These are phyloP conservation scores for Citrus sinensis DNA, from an alignment of 345 rosid species.

Conservation along the genomic window DVS_A1.0 CM039165.1:30219001-30219500, in stretches of 20 bases:
- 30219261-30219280: slow-evolving; percentile 21
- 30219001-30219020: too few relatives aligned
- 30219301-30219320: not conserved
- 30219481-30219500: not conserved
- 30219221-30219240: slow-evolving; percentile 18
- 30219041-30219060: not conserved
- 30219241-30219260: slow-evolving; percentile 35
- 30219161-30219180: slow-evolving; percentile 39
- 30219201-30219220: not conserved
- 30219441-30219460: slow-evolving; percentile 11
- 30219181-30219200: slow-evolving; percentile 26
- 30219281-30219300: not conserved
- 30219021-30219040: not conserved
- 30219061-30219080: not conserved
- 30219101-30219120: slow-evolving; percentile 34
- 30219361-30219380: slow-evolving; percentile 20
- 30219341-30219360: slow-evolving; percentile 20
- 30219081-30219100: too few relatives aligned
- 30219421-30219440: not conserved
- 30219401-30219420: slow-evolving; percentile 3
- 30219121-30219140: slow-evolving; percentile 22
- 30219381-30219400: not conserved
- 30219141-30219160: not conserved
- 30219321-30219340: not conserved
- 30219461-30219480: not conserved